Evolutionary conservation across 257 asterid genomes (phyloP).

Genomic region (Orobanche coerulescens): DNA sequence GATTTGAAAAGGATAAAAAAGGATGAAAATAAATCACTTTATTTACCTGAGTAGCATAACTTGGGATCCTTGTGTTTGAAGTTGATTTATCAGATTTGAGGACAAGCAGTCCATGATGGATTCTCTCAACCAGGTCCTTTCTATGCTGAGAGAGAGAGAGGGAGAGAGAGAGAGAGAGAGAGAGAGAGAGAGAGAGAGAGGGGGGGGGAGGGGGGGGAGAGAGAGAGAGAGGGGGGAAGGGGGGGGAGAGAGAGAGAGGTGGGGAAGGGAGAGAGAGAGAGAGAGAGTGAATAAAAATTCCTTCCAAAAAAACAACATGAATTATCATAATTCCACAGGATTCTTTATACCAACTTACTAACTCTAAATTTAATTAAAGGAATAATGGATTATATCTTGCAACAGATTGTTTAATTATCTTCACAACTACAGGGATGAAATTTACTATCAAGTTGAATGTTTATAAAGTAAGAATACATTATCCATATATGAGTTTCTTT

Average conservation of each 20-base stretch:
- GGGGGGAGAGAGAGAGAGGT: too few species aligned
- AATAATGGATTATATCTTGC: slow-evolving; percentile 19
- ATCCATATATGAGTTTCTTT: slow-evolving; percentile 2
- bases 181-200: too few species aligned
- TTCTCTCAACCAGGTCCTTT: slow-evolving; percentile 74
- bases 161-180: too few species aligned
- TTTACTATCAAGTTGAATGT: slow-evolving; percentile 7
- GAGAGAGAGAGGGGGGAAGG: too few species aligned
- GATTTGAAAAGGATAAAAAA: neutral
- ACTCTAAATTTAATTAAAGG: neutral
- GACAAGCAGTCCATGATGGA: slow-evolving; percentile 64
- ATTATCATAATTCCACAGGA: slow-evolving; percentile 6
- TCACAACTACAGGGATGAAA: neutral
- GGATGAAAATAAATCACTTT: slow-evolving; percentile 3
- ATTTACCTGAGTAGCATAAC: slow-evolving; percentile 96
- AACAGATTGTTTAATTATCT: slow-evolving; percentile 12
- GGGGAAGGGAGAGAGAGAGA: too few species aligned
- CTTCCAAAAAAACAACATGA: neutral
- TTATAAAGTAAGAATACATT: slow-evolving; percentile 3
- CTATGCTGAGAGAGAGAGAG: slow-evolving; percentile 57
- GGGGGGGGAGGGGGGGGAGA: too few species aligned
- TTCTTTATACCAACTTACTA: slow-evolving; percentile 1
- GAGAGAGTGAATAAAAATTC: too few species aligned
- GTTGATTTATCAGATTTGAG: slow-evolving; percentile 74
- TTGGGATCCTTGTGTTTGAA: slow-evolving; percentile 61